Percentiles rank a stretch among this genome's conserved stretches.
These are phyloP conservation scores for Babesia divergens DNA, from an alignment of 169 alveolate genomes.

Conservation along the genomic window DNA sequence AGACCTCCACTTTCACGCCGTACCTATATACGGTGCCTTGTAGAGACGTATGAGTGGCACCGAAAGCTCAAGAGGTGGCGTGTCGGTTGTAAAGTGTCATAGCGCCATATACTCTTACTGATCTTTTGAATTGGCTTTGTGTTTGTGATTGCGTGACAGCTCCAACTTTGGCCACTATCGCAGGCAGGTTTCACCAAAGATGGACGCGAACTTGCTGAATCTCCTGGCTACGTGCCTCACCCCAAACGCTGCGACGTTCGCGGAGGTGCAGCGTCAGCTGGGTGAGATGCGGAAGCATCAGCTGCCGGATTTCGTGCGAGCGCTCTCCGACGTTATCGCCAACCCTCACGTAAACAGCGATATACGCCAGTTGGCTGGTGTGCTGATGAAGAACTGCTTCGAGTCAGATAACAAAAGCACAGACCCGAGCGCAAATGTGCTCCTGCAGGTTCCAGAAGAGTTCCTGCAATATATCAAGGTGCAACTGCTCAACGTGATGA, in stretches of 20 bases:
- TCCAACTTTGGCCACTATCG: no score
- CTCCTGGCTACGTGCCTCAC: constrained; percentile 69
- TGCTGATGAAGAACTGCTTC: constrained; percentile 78
- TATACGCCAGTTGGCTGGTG: constrained; percentile 81
- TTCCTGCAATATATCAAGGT: constrained; percentile 69
- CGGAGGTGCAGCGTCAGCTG: constrained; percentile 71
- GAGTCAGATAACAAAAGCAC: constrained; percentile 72
- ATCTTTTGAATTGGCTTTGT: no score
- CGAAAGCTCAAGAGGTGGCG: no score
- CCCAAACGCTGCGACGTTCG: constrained; percentile 67
- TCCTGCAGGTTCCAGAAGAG: constrained; percentile 71
- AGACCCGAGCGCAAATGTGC: constrained; percentile 73
- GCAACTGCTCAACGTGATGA: constrained; percentile 69
- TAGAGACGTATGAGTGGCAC: no score
- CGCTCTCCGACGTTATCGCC: constrained; percentile 70
- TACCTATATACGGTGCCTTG: no score
- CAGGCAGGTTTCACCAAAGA: constrained; percentile 26
- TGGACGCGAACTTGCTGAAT: constrained; percentile 52
- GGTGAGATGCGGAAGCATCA: constrained; percentile 66
- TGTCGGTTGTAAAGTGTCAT: no score
- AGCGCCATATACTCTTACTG: no score
- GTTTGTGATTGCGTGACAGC: no score
- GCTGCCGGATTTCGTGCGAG: constrained; percentile 72
- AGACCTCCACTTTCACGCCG: no score
- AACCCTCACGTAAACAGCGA: constrained; percentile 70